Evolutionary conservation across 176 grass and related monocot species (phyloP).

Genomic region (Puccinellia tenuiflora): DNA sequence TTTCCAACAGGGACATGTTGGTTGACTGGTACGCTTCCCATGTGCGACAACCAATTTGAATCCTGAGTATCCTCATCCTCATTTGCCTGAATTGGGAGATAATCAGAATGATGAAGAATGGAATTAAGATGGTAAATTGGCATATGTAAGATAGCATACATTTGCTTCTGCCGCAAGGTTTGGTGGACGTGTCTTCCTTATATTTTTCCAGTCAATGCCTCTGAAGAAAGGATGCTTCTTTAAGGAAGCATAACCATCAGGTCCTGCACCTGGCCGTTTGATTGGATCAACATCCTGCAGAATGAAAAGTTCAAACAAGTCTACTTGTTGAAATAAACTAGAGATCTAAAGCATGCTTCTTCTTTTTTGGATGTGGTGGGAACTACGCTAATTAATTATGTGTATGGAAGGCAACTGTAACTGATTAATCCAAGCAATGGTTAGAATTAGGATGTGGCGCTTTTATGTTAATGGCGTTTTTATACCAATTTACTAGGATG

Average conservation of each 20-base stretch:
- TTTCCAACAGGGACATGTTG: constrained; percentile 50
- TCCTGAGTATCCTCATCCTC: constrained; percentile 71
- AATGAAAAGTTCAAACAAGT: constrained; percentile 14
- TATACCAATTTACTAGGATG: background rate
- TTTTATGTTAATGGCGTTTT: background rate
- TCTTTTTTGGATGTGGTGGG: background rate
- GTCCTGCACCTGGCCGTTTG: constrained; percentile 71
- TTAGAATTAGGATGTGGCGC: background rate
- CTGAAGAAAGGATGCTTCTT: constrained; percentile 95
- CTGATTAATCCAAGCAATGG: background rate
- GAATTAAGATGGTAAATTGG: constrained; percentile 4
- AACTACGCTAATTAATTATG: background rate
- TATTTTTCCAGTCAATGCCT: constrained; percentile 86
- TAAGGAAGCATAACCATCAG: constrained; percentile 70
- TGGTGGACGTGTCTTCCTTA: constrained; percentile 50
- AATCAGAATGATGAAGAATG: constrained; percentile 7
- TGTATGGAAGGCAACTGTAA: background rate
- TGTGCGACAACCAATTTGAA: constrained; percentile 65
- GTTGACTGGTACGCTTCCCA: constrained; percentile 34
- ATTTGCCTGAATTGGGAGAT: constrained; percentile 35
- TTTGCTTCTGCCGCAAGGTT: constrained; percentile 49
- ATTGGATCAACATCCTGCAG: constrained; percentile 81
- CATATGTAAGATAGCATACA: constrained; percentile 43
- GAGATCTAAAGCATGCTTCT: background rate
- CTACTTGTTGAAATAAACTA: background rate